These are phyloP conservation scores for Candolleomyces efflorescens DNA, from an alignment of 768 basidiomycete genomes.

Conservation along the genomic window DNA sequence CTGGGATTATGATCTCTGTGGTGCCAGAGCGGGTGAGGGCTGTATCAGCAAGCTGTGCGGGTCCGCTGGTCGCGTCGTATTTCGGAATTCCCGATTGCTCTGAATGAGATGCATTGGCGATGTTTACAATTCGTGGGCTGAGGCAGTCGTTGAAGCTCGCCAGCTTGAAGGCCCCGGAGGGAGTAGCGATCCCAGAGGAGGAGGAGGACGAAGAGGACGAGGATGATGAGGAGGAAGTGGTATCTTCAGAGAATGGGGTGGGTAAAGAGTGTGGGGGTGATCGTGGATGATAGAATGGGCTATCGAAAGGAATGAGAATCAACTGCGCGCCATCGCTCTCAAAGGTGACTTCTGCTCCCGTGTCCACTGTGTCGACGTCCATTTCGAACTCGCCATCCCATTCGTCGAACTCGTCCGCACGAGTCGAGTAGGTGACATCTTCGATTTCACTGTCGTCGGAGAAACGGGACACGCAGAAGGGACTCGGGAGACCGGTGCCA, in stretches of 20 bases:
- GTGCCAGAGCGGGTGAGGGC: neutral
- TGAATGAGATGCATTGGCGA: neutral
- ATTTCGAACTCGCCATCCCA: slow-evolving; percentile 6
- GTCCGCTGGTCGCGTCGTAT: neutral
- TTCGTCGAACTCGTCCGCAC: slow-evolving; percentile 3
- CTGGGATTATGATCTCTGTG: neutral
- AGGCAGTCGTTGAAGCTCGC: neutral
- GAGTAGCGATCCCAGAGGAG: neutral
- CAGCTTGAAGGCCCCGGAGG: neutral
- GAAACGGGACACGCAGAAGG: neutral
- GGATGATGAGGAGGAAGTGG: slow-evolving; percentile 7
- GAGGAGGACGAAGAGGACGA: neutral
- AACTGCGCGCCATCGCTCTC: slow-evolving; percentile 30
- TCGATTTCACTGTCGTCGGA: neutral
- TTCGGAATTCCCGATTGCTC: neutral
- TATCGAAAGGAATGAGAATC: slow-evolving; percentile 33
- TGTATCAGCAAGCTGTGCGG: neutral
- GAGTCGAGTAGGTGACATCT: neutral
- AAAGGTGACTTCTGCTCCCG: slow-evolving; percentile 5
- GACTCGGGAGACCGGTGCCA: neutral
- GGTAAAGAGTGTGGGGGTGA: slow-evolving; percentile 21
- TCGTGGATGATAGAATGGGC: slow-evolving; percentile 32
- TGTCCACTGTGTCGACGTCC: too few species aligned
- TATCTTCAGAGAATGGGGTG: slow-evolving; percentile 24
- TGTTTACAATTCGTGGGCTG: neutral